Conservation (phyloP, 805 yeast species). For the Wickerhamiella occidentalis region DNA sequence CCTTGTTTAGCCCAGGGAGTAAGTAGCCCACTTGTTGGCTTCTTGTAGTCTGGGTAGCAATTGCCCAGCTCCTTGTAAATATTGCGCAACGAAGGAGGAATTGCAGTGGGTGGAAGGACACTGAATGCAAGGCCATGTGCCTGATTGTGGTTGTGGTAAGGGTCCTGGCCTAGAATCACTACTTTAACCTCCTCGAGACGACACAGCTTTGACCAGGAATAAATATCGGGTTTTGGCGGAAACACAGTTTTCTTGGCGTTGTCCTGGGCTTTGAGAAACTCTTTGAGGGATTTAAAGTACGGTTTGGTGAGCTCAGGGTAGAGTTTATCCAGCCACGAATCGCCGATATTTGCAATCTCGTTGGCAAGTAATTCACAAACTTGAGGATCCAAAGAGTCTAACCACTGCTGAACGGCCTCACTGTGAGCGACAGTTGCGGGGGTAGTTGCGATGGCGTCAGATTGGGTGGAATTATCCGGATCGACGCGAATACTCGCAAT, state of each 20-base stretch:
- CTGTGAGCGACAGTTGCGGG: slow-evolving; percentile 21
- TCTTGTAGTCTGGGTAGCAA: slow-evolving; percentile 56
- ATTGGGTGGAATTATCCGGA: slow-evolving; percentile 19
- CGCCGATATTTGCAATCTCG: slow-evolving; percentile 61
- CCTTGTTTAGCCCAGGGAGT: slow-evolving; percentile 82
- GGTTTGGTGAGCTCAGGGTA: slow-evolving; percentile 69
- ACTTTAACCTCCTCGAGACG: slow-evolving; percentile 66
- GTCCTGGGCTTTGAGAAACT: slow-evolving; percentile 42
- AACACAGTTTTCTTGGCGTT: slow-evolving; percentile 42
- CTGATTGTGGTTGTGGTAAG: slow-evolving; percentile 83
- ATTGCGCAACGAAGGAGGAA: slow-evolving; percentile 80
- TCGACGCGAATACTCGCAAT: not conserved
- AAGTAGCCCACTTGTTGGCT: slow-evolving; percentile 48
- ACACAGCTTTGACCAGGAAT: slow-evolving; percentile 84
- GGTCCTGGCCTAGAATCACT: slow-evolving; percentile 87
- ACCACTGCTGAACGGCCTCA: slow-evolving; percentile 38
- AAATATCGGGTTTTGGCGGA: slow-evolving; percentile 67
- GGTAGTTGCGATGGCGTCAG: slow-evolving; percentile 26
- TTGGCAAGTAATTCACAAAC: slow-evolving; percentile 41
- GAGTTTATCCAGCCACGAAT: slow-evolving; percentile 64
- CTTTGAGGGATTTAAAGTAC: slow-evolving; percentile 63
- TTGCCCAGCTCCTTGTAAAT: slow-evolving; percentile 65
- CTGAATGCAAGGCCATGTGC: slow-evolving; percentile 96
- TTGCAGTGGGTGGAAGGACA: slow-evolving; percentile 69
- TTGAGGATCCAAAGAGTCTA: slow-evolving; percentile 36